Base-by-base conservation (phyloP, 129 eudicot species). In the Flaveria ramosissima region DNA sequence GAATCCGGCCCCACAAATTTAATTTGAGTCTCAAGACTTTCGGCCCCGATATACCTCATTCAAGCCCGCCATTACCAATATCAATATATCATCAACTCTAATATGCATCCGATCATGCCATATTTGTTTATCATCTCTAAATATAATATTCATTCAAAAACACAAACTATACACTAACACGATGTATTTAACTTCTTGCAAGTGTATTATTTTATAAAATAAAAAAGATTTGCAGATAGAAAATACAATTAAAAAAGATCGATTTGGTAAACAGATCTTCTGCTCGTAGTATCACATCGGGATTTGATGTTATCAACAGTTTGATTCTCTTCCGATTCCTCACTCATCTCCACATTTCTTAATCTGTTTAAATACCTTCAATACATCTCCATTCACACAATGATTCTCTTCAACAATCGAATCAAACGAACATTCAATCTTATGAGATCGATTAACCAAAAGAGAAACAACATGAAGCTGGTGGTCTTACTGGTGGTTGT, bases 241-340 rank as follows among this genome's bases (percentile, higher is more conserved):
- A 78, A 61, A 50, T 8, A 61, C 0, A n/a, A 50, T 32, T 45
- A 47, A 47, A 71, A 36, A 71, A 30, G 2, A 62, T 32, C 64
- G 76, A 79, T 79, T 79, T 72, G 83, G 83, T 72, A 64, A 59
- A 77, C 81, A 79, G 83, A 79, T 79, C 48, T 72, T 71, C 52
- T 70, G 82, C 71, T 55, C 70, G 61, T 56, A 69, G 83, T 51
- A 79, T 79, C 78, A 39, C 83, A 79, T 72, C 23, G 83, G 83
- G 83, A 79, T 79, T 48, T 79, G 83, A 63, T 63, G 73, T 71
- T 71, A 71, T 78, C 77, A 61, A 51, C 83, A 50, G 23, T 53
- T 79, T 72, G 78, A 79, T 79, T 62, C 83, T 50, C 43, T 48
- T 36, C 69, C 21, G 72, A 71, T 79, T 72, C 65, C 55, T 56